Percentiles rank a stretch among this genome's conserved stretches.
Evolutionary conservation across 2,329 filamentous ascomycete species (phyloP).

Genomic region (Fusarium bulbicola): DNA sequence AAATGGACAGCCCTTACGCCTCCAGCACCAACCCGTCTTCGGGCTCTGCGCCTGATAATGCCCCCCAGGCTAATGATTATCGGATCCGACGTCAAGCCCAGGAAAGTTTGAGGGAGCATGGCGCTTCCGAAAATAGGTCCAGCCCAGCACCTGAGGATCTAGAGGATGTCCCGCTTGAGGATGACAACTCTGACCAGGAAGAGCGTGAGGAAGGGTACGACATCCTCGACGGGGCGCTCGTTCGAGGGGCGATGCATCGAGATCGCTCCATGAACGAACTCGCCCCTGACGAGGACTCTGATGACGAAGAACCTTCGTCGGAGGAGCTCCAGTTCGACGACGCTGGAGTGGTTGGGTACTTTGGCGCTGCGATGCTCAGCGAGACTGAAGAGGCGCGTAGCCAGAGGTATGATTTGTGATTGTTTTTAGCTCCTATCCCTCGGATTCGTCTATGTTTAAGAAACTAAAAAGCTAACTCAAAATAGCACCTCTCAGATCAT

Average conservation of each 20-base stretch:
- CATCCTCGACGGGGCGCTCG: not conserved
- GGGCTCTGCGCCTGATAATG: not conserved
- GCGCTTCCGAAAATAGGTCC: not conserved
- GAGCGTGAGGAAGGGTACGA: not conserved
- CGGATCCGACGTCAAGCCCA: not conserved
- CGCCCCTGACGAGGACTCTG: not conserved
- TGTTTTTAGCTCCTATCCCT: not conserved
- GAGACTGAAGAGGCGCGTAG: not conserved
- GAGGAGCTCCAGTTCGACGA: not conserved
- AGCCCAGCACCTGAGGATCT: not conserved
- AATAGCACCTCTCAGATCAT: not conserved
- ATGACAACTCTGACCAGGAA: not conserved
- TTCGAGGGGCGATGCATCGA: not conserved
- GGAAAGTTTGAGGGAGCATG: not conserved
- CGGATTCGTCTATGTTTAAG: not conserved
- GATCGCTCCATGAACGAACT: not conserved
- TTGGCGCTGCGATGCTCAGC: not conserved
- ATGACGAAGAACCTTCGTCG: not conserved
- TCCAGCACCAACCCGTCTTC: not conserved
- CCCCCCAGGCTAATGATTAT: not conserved
- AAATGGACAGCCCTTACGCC: not conserved
- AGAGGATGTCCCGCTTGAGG: not conserved
- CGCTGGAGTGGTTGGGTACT: not conserved
- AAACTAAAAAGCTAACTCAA: not conserved
- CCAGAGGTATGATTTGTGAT: conserved; percentile 2